Conservation (phyloP, 345 rosid species). For the Pistacia atlantica region DNA sequence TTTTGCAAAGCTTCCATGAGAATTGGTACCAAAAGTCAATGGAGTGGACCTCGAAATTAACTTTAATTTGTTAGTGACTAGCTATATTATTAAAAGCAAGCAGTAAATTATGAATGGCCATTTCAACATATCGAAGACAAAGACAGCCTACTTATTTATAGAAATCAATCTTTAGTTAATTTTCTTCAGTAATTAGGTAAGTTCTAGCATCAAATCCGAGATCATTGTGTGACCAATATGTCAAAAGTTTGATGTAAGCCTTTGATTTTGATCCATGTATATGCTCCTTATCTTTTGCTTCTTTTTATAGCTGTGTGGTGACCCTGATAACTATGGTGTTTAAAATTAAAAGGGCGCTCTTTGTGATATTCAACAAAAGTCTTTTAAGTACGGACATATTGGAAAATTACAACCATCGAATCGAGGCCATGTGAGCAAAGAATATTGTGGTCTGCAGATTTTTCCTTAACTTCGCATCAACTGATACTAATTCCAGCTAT, state of each 20-base stretch:
- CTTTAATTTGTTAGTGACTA: background rate
- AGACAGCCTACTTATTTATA: slow-evolving; percentile 10
- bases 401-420: background rate
- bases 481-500: background rate
- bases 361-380: background rate
- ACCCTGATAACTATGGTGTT: background rate
- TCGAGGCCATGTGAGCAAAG: slow-evolving; percentile 9
- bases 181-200: slow-evolving; percentile 19
- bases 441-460: background rate
- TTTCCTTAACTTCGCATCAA: background rate
- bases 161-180: background rate
- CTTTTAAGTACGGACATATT: background rate
- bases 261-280: background rate
- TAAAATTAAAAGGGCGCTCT: background rate
- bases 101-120: slow-evolving; percentile 25
- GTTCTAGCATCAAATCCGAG: slow-evolving; percentile 16
- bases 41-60: slow-evolving; percentile 23
- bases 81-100: slow-evolving; percentile 1
- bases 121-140: slow-evolving; percentile 19
- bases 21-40: slow-evolving; percentile 34
- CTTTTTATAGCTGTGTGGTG: background rate
- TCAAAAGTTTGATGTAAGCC: slow-evolving; percentile 22
- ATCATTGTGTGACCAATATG: slow-evolving; percentile 12
- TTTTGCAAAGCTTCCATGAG: slow-evolving; percentile 5
- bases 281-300: too few species aligned